Evolutionary conservation across 306 rosid genomes (phyloP).

Genomic region (Quercus robur): DNA sequence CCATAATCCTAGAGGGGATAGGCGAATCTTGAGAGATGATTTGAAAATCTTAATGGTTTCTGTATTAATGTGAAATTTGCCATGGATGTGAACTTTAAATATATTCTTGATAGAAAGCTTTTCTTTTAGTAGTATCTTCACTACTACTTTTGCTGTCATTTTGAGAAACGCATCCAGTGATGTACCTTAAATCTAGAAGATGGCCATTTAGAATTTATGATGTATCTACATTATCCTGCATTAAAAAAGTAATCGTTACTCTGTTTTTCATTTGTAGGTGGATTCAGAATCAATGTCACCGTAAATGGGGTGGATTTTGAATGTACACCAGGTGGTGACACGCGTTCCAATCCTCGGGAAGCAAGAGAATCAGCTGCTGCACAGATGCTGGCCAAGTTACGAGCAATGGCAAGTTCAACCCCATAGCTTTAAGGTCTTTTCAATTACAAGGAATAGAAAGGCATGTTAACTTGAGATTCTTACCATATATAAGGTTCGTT

Average conservation of each 20-base stretch:
- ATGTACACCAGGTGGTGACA: slow-evolving; percentile 28
- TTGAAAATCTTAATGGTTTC: neutral
- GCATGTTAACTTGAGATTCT: neutral
- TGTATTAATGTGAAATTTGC: neutral
- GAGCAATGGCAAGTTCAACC: slow-evolving; percentile 7
- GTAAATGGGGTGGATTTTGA: slow-evolving; percentile 59
- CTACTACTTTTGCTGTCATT: too few species aligned
- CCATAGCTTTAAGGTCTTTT: neutral
- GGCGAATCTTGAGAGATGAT: neutral
- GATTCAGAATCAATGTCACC: slow-evolving; percentile 47
- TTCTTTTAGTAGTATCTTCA: too few species aligned
- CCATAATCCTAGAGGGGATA: neutral
- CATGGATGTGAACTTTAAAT: too few species aligned
- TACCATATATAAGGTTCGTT: too few species aligned
- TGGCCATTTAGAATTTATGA: too few species aligned
- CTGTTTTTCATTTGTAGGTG: slow-evolving; percentile 41
- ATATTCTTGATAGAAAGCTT: too few species aligned
- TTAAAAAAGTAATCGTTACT: neutral
- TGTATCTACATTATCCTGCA: neutral
- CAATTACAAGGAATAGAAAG: neutral
- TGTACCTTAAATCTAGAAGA: too few species aligned
- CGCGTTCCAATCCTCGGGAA: slow-evolving; percentile 23
- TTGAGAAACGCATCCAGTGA: too few species aligned
- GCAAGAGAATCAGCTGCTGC: slow-evolving; percentile 64
- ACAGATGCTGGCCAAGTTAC: slow-evolving; percentile 24